Evolutionary conservation across 2,329 filamentous ascomycete species (phyloP).

Genomic region (Arachnomyces sp.): DNA sequence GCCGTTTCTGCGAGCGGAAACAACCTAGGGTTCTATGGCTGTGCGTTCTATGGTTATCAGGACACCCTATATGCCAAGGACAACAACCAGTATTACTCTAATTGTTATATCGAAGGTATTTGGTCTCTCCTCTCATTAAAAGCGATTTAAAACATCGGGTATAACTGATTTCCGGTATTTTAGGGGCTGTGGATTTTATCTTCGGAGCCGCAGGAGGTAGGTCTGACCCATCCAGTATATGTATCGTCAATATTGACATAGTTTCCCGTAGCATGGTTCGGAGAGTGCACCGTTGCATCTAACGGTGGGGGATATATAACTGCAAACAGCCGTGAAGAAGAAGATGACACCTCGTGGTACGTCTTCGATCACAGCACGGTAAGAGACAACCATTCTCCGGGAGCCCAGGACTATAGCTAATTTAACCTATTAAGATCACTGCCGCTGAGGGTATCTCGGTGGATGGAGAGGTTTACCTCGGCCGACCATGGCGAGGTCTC

Average conservation of each 20-base stretch:
- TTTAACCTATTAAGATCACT: not conserved
- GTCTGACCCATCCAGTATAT: too few species aligned
- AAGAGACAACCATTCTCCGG: too few species aligned
- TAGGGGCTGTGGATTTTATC: constrained; percentile 29
- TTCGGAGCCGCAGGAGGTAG: constrained; percentile 21
- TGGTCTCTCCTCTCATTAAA: not conserved
- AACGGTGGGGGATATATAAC: constrained; percentile 1
- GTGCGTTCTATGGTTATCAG: constrained; percentile 27
- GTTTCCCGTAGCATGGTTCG: not conserved
- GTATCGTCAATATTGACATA: too few species aligned
- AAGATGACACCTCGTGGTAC: constrained; percentile 1
- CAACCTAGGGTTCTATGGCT: constrained; percentile 27
- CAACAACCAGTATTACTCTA: constrained; percentile 27
- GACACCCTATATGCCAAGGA: constrained; percentile 29
- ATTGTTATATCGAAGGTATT: constrained; percentile 24
- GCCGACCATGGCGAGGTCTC: constrained; percentile 14
- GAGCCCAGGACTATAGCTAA: too few species aligned
- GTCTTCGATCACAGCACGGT: not conserved
- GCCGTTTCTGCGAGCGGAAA: constrained; percentile 18
- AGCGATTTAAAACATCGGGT: not conserved
- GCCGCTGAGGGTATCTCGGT: constrained; percentile 7
- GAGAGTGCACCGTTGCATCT: not conserved
- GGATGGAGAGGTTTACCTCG: constrained; percentile 13
- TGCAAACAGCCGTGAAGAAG: not conserved
- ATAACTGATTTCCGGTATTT: too few species aligned